These are phyloP conservation scores for Aspergillus coremiiformis DNA, from an alignment of 495 filamentous ascomycete genomes.

Conservation along the genomic window DNA sequence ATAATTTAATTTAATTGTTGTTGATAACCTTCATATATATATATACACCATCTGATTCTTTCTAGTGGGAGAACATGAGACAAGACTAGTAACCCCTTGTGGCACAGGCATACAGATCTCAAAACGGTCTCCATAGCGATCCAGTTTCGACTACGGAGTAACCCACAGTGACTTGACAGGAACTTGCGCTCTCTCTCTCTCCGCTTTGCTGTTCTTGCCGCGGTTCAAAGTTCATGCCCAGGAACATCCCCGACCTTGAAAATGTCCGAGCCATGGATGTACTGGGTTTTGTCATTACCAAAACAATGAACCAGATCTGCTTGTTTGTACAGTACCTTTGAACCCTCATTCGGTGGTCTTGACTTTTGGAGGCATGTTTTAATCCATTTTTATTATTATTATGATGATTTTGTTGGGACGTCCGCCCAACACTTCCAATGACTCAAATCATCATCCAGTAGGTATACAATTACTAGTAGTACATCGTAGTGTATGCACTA, in stretches of 20 bases:
- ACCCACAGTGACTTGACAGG: background rate
- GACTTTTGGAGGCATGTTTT: too few species aligned
- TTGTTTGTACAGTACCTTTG: too few species aligned
- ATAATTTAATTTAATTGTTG: too few species aligned
- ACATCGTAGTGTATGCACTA: too few species aligned
- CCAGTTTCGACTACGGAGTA: background rate
- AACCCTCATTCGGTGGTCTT: too few species aligned
- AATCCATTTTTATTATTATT: too few species aligned
- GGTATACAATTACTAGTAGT: too few species aligned
- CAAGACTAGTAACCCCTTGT: too few species aligned
- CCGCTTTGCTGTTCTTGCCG: background rate
- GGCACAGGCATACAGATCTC: background rate
- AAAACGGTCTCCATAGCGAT: background rate
- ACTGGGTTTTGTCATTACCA: too few species aligned
- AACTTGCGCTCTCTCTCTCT: background rate
- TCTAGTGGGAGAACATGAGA: background rate
- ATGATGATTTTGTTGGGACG: conserved; percentile 22
- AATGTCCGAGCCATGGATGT: background rate
- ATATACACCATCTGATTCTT: background rate
- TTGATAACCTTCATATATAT: background rate
- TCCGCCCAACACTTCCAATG: conserved; percentile 14
- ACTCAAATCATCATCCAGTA: too few species aligned
- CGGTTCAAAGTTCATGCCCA: background rate
- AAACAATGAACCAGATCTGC: too few species aligned
- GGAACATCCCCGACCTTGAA: background rate